Conservation (phyloP, 495 filamentous ascomycete species). For the Penicillium silybi region DNA sequence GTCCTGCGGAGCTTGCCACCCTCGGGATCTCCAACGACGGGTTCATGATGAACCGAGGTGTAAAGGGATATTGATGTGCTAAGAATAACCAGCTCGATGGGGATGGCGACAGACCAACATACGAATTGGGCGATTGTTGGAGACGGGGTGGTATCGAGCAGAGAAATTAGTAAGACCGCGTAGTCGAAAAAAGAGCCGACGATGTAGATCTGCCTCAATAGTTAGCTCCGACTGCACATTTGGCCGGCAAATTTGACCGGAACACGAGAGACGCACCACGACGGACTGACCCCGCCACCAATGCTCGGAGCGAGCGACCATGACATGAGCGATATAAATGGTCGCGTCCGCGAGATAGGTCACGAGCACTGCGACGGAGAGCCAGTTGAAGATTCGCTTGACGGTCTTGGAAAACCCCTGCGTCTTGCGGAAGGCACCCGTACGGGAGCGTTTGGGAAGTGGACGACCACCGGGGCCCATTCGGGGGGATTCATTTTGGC, state of each 20-base stretch:
- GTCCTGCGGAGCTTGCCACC: constrained; percentile 40
- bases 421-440: constrained; percentile 27
- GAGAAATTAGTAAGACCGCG: constrained; percentile 67
- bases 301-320: constrained; percentile 56
- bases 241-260: not conserved
- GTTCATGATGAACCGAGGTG: constrained; percentile 54
- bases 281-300: constrained; percentile 92
- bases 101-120: constrained; percentile 65
- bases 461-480: constrained; percentile 79
- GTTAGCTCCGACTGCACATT: constrained; percentile 11
- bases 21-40: constrained; percentile 51
- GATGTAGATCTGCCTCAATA: constrained; percentile 64
- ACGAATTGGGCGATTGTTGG: constrained; percentile 69
- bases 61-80: constrained; percentile 60
- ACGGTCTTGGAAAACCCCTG: constrained; percentile 55
- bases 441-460: constrained; percentile 55
- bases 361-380: constrained; percentile 61
- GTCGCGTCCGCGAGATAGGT: constrained; percentile 72
- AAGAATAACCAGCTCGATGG: constrained; percentile 66
- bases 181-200: constrained; percentile 75
- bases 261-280: constrained; percentile 58
- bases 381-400: constrained; percentile 68
- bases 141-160: constrained; percentile 72
- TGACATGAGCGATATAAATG: constrained; percentile 73
- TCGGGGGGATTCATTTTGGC: constrained; percentile 29